Evolutionary conservation across 202 grass and related monocot genomes (phyloP).

Genomic region (Eragrostis tef): DNA sequence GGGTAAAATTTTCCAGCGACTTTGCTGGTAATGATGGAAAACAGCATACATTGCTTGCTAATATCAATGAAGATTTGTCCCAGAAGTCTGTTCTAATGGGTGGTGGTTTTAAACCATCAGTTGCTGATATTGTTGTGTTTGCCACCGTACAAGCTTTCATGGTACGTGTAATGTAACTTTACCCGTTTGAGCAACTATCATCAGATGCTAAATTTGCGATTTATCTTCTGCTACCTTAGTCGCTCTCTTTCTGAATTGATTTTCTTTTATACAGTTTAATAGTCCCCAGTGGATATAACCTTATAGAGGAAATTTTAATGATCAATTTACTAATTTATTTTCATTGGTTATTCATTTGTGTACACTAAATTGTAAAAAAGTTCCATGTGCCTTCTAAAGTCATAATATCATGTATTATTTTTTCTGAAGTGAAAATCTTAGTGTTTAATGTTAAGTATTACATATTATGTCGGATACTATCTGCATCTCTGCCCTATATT

Average conservation of each 20-base stretch:
- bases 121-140: conserved; percentile 86
- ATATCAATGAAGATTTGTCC: conserved; percentile 76
- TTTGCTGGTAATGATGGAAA: conserved; percentile 57
- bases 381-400: neutral
- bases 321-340: neutral
- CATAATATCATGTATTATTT: neutral
- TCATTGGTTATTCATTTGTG: neutral
- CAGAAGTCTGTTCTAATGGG: conserved; percentile 74
- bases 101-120: conserved; percentile 67
- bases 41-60: conserved; percentile 46
- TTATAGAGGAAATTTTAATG: neutral
- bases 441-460: neutral
- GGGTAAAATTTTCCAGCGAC: conserved; percentile 72
- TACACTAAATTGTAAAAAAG: neutral
- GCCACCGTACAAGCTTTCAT: conserved; percentile 63
- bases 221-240: neutral
- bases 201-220: conserved; percentile 2
- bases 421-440: neutral
- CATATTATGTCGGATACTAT: neutral
- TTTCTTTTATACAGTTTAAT: conserved; percentile 9
- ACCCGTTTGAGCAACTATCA: conserved; percentile 9
- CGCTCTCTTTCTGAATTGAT: conserved; percentile 11
- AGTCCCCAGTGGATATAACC: neutral
- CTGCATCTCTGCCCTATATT: neutral
- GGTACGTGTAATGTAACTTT: conserved; percentile 55